A percentile compares a stretch with the other conserved stretches of the same genome.
phyloP scores from a whole-genome alignment of 345 rosid species.

The Acer saccharum region DNA sequence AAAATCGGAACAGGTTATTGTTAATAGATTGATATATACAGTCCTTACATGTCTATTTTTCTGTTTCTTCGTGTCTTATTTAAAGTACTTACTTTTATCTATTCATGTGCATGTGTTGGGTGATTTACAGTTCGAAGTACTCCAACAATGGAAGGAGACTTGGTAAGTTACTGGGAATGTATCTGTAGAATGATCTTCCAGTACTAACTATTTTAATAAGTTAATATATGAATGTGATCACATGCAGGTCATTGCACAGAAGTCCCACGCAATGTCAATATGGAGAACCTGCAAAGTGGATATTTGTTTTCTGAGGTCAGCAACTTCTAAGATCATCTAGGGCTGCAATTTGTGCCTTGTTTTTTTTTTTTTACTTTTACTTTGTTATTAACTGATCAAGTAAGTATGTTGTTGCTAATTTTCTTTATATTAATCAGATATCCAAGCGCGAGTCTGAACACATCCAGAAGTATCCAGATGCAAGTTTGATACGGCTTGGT shows the following conservation, averaged over 20 bases:
- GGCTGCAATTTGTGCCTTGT: neutral
- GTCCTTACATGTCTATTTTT: neutral
- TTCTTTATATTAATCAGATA: slow-evolving; percentile 28
- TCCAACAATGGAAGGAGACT: slow-evolving; percentile 6
- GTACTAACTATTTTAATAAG: neutral
- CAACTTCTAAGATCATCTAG: neutral
- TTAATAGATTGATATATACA: neutral
- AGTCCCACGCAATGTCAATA: slow-evolving; percentile 39
- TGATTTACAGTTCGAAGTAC: slow-evolving; percentile 18
- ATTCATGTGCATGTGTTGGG: neutral
- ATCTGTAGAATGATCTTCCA: neutral
- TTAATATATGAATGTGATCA: neutral
- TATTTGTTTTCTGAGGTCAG: slow-evolving; percentile 52
- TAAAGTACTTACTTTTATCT: neutral
- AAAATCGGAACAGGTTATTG: slow-evolving; percentile 16
- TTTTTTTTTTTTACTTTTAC: too few species aligned
- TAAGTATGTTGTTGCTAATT: neutral
- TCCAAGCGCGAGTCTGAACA: slow-evolving; percentile 35
- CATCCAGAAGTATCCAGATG: slow-evolving; percentile 34
- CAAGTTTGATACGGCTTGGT: slow-evolving; percentile 47
- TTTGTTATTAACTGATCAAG: too few species aligned
- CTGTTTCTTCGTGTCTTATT: neutral
- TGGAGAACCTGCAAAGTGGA: slow-evolving; percentile 44
- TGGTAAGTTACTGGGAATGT: slow-evolving; percentile 25
- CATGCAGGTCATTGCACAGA: slow-evolving; percentile 50